These are phyloP conservation scores for Sodiomyces alkalinus DNA, from an alignment of 2,329 filamentous ascomycete genomes.

Conservation along the genomic window DNA sequence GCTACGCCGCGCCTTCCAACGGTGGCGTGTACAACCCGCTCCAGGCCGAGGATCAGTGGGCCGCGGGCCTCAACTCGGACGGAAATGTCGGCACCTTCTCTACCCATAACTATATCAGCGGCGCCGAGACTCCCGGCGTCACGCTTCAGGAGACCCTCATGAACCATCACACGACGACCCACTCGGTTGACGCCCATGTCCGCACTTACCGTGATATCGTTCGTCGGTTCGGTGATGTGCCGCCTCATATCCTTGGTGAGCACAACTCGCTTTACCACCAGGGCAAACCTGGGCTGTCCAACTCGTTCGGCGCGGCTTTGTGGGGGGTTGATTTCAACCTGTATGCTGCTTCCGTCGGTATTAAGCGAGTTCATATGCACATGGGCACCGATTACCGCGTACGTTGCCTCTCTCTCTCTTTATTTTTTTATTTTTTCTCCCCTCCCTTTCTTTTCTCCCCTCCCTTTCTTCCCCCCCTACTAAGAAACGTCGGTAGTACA, in stretches of 20 bases:
- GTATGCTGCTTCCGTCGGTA: constrained; percentile 36
- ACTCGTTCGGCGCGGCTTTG: constrained; percentile 49
- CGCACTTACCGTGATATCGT: constrained; percentile 27
- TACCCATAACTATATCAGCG: constrained; percentile 49
- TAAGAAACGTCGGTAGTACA: constrained; percentile 25
- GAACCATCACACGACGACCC: constrained; percentile 41
- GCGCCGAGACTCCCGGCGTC: constrained; percentile 41
- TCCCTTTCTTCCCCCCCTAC: background rate
- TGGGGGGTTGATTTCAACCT: constrained; percentile 50
- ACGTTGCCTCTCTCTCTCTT: constrained; percentile 2
- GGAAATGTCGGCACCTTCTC: constrained; percentile 36
- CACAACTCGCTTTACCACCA: constrained; percentile 48
- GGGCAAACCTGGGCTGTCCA: constrained; percentile 44
- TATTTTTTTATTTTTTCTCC: too few relatives aligned
- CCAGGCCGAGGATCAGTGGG: constrained; percentile 32
- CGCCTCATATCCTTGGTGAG: constrained; percentile 44
- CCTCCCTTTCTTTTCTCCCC: too few relatives aligned
- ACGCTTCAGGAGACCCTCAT: constrained; percentile 47
- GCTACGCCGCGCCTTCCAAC: constrained; percentile 41
- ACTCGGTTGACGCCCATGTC: constrained; percentile 31
- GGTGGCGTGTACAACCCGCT: constrained; percentile 35
- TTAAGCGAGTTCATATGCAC: constrained; percentile 47
- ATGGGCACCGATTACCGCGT: constrained; percentile 45
- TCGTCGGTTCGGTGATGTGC: constrained; percentile 24
- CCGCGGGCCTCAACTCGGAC: constrained; percentile 34